Evolutionary conservation across 768 basidiomycete species (phyloP), one percentile per base, ranked within the genome.

Genomic region (Termitomyces sp.): DNA sequence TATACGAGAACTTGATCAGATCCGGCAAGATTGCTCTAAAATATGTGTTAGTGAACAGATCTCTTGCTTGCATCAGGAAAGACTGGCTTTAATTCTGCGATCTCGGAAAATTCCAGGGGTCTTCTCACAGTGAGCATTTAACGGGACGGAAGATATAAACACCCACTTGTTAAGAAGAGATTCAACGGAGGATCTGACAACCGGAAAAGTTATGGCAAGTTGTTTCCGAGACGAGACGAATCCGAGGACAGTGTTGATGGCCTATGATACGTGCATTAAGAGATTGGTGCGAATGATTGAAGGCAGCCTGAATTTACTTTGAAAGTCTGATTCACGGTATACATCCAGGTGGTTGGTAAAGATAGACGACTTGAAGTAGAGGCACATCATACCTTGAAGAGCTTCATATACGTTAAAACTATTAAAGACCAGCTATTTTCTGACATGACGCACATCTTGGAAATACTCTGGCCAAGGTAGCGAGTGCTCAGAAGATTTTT

Each of bases 221-320:
- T 90, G 83, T 61, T 90, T 89, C 59, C 90, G 79, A 0, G 90
- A 86, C 2, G 90, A 89, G 38, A 92, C 80, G 65, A 96, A 96
- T 0, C 89, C 92, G 40, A 95, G 80, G 4, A 96, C 90, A 14
- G 92, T 92, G 63, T 95, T 95, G 46, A 95, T 74, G 10, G 92
- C 90, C 90, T 95, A 56, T 17, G 9, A 31, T 11, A 48, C 4
- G 31, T 37, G 23, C 29, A 17, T 37, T 42, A 14, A 51, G 53
- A 46, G 17, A 48, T 40, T 12, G n/a, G n/a, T n/a, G n/a, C n/a
- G 29, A 38, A 47, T 38, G 19, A 31, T n/a, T n/a, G 7, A 16
- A 38, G 31, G 46, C 25, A 34, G 6, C 11, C 21, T 45, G 29
- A 48, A n/a, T 17, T 52, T 19, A 57, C 57, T 53, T 58, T 58